phyloP scores from a whole-genome alignment of 257 asterid genomes.

The Voacanga thouarsii region DNA sequence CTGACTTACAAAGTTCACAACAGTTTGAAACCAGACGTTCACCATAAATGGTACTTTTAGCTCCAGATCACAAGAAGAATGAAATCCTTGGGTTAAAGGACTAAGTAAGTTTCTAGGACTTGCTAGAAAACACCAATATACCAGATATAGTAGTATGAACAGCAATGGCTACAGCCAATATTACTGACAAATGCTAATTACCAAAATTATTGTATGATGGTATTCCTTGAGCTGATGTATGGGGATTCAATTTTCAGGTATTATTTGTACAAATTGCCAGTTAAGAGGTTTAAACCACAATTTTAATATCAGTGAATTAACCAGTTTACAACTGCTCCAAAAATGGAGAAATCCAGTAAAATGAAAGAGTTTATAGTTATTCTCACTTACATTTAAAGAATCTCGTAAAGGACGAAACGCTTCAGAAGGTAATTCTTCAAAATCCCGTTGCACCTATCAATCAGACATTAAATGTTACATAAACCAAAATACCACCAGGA shows the following conservation, averaged over 20 bases:
- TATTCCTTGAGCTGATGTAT: neutral
- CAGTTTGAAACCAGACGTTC: neutral
- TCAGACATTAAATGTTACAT: neutral
- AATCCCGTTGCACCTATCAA: slow-evolving; percentile 92
- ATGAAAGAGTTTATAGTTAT: slow-evolving; percentile 10
- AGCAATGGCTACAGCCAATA: neutral
- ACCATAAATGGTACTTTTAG: neutral
- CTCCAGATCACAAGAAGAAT: neutral
- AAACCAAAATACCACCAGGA: neutral
- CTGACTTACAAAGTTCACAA: neutral
- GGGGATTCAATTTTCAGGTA: neutral
- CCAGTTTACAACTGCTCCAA: slow-evolving; percentile 1
- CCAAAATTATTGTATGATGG: neutral
- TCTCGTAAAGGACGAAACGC: slow-evolving; percentile 85
- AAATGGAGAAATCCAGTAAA: slow-evolving; percentile 1
- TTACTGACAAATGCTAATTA: neutral
- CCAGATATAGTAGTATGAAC: neutral
- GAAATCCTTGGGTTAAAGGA: neutral
- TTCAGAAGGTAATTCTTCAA: slow-evolving; percentile 97
- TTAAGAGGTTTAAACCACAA: neutral
- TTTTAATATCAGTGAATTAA: neutral
- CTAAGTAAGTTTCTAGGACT: neutral
- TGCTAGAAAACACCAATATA: neutral
- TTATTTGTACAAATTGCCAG: neutral
- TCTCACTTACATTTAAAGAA: slow-evolving; percentile 76